Evolutionary conservation across 192 early-diverging fungal species (phyloP), one percentile per base, ranked within the genome.

Genomic region (Ambispora gerdemannii): DNA sequence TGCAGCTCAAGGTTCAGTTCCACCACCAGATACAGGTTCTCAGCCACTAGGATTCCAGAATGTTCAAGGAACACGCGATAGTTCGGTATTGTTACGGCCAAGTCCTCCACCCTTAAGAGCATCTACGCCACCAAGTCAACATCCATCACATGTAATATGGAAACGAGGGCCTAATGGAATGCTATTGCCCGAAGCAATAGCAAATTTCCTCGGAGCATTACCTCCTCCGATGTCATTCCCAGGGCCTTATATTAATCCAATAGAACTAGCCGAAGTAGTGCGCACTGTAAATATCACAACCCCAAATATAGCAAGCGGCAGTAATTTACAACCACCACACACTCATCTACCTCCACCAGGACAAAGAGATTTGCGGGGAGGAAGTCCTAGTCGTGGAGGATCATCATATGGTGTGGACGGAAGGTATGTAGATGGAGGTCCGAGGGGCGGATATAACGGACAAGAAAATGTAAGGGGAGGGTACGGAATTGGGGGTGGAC

Each of bases 151-250:
- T 0, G 19, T 65, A 25, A 50, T 35, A 15, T 50, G 36, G 47
- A 50, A 30, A 15, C 19, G 63, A 25, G 36, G 30, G 25, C 13
- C 22, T 17, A 65, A 65, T 49, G 63, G 63, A 0, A 43, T 65
- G 63, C 20, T 65, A 43, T 56, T 81, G 25, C 79, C 79, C 11
- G 77, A 76, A 47, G 69, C 73, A 33, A 56, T 81, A 7, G 69
- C 68, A 25, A 76, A 73, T 33, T 78, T 81, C 52, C 58, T 81
- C 1, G 53, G 64, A 32, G 72, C 63, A 22, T 65, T 81, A n/a
- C 80, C 80, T 35, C 72, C 74, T 17, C 60, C 77, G 50, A 51
- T 67, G 31, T 50, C 56, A 24, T 81, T 74, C 25, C 72, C 73
- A 62, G 80, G 63, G 38, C 38, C 31, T 24, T 43, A 50, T 28